Evolutionary conservation across 2,329 filamentous ascomycete genomes (phyloP), one percentile per base, ranked within the genome.

Genomic region (Cercospora janseana): DNA sequence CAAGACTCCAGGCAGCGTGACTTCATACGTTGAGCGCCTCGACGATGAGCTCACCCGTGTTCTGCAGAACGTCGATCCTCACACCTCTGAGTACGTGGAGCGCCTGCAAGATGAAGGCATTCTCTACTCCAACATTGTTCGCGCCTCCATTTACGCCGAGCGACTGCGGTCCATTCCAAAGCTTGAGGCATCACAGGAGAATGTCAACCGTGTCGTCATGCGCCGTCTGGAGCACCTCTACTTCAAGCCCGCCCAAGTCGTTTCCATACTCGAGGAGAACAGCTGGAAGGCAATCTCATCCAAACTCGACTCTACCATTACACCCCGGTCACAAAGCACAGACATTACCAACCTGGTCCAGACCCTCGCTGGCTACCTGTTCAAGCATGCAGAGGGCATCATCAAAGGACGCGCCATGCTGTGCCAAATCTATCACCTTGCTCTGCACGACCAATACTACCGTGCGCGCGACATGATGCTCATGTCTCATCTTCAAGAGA

Each of bases 401-500:
- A 91, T 96, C 66, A 86, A 92, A 59, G 94, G 92, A 53, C 86
- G 93, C 53, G 92, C 93, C 37, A 97, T 98, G 91, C 80, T 98
- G 56, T 96, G 89, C 79, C 90, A 97, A 74, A 93, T 98, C 57
- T 98, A 98, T 78, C 95, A 95, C 83, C 80, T 96, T 62, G 93
- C 93, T 43, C 81, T 98, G 46, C 93, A 98, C 73, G 91, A 96
- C 73, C 86, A 95, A 65, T 98, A 97, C 80, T 97, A 95, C 81
- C 89, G 87, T 74, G 87, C 93, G 65, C 88, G 93, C 60, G 94
- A 98, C 72, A 92, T 98, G 87, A 95, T 97, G 86, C 83, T 98
- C 71, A 98, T 98, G 90, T 98, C 93, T 13, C 93, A 98, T 76
- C 78, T 98, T 68, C 92, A 96, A 69, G 93, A 98, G 78, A 95